Conservation (phyloP, 257 asterid genomes). For the Nemophila menziesii region DNA sequence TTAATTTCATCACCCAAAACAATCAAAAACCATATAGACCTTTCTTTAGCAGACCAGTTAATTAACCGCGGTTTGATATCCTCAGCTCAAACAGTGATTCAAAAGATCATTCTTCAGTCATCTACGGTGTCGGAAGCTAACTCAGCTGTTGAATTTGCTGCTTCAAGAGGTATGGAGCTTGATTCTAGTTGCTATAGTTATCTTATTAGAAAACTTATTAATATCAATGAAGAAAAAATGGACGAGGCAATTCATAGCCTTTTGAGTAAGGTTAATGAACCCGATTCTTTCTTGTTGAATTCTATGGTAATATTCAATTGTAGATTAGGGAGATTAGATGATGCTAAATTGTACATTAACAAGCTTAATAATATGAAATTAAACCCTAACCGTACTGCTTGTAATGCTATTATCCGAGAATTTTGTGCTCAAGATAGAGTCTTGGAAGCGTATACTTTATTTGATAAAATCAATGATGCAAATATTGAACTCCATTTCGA, state of each 20-base stretch:
- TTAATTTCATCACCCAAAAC: conserved; percentile 13
- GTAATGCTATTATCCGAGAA: conserved; percentile 29
- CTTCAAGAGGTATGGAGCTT: conserved; percentile 33
- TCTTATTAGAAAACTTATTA: conserved; percentile 35
- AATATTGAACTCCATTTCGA: conserved; percentile 17
- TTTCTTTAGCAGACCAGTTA: conserved; percentile 28
- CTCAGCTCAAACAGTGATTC: conserved; percentile 36
- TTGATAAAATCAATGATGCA: conserved; percentile 18
- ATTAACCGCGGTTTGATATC: conserved; percentile 30
- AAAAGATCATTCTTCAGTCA: conserved; percentile 27
- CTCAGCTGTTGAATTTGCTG: conserved; percentile 26
- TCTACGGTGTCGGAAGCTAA: conserved; percentile 27
- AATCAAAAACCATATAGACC: conserved; percentile 16
- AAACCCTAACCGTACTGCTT: conserved; percentile 25
- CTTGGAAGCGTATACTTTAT: conserved; percentile 36
- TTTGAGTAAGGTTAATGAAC: conserved; percentile 23
- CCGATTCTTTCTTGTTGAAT: conserved; percentile 25
- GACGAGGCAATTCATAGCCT: conserved; percentile 26
- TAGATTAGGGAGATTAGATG: conserved; percentile 41
- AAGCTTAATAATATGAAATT: conserved; percentile 18
- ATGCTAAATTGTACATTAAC: conserved; percentile 36
- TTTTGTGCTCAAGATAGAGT: conserved; percentile 22
- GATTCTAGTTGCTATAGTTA: conserved; percentile 20
- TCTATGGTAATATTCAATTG: conserved; percentile 43
- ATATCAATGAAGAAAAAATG: conserved; percentile 24